Base-by-base conservation (phyloP, 768 basidiomycete species). In the Kwoniella dejecticola region DNA sequence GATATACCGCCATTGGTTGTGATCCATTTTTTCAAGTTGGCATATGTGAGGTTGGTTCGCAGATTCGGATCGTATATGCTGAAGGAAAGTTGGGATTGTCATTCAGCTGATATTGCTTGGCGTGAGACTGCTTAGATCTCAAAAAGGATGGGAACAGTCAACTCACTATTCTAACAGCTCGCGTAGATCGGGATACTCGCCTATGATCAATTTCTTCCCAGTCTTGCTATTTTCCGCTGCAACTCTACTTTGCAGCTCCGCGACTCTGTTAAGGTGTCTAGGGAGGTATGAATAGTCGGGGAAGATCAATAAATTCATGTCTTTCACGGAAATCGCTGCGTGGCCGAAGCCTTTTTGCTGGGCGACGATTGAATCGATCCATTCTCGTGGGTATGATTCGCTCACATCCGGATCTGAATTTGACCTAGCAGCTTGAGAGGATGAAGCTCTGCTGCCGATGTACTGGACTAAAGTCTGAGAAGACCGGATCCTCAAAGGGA, bases 161-260 rank as follows among this genome's bases (percentile, higher is more conserved):
- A 76, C 74, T 58, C 47, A 77, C 76, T 64, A 67, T 29, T 75
- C 74, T 15, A 77, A 60, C 11, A 77, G 44, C 17, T 57, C 44
- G 24, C 66, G 21, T 17, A 77, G 42, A 33, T 77, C 72, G 3
- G 74, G 72, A 60, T 70, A 75, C 41, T 72, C 60, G 12, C 53
- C 55, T 15, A 77, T 68, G 53, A 77, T 71, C 46, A 13, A 41
- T 46, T 67, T 57, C 41, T 77, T 77, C 11, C 36, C 60, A 4
- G 3, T 10, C 36, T 70, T 73, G 17, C 62, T 60, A 58, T 77
- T 77, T 27, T 64, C 71, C 0, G 61, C 60, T 10, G 60, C 42
- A 7, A 72, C 70, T 23, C 67, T 45, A 10, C 54, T 24, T 17
- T 70, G 61, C 10, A 77, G 56, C 21, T 72, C 68, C 10, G 52